These are phyloP conservation scores for Trichaptum fuscoviolaceum DNA, from an alignment of 768 basidiomycete species.

Conservation along the genomic window DNA sequence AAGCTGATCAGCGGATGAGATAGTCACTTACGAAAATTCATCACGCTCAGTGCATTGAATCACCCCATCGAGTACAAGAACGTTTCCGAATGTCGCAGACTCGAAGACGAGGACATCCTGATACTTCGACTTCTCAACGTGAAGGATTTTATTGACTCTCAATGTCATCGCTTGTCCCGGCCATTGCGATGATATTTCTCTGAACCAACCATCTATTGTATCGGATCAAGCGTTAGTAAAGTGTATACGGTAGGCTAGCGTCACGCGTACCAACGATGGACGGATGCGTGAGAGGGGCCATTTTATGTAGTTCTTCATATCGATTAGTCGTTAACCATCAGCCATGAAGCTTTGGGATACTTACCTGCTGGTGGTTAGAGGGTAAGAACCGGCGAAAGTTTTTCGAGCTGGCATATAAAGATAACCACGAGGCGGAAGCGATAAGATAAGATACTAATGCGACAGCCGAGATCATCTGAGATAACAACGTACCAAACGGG, in stretches of 20 bases:
- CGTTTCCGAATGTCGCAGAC: constrained; percentile 95
- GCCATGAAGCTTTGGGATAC: neutral
- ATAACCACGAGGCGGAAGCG: neutral
- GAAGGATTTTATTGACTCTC: constrained; percentile 92
- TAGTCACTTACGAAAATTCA: constrained; percentile 81
- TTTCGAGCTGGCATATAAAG: neutral
- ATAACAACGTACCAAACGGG: too few relatives aligned
- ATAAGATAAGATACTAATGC: neutral
- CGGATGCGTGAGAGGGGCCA: constrained; percentile 54
- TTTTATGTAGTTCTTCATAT: constrained; percentile 15
- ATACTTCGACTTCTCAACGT: constrained; percentile 87
- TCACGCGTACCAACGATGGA: constrained; percentile 43
- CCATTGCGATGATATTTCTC: constrained; percentile 94
- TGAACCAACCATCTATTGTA: constrained; percentile 84
- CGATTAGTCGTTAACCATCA: neutral
- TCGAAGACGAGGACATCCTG: constrained; percentile 98
- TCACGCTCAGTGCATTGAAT: constrained; percentile 98
- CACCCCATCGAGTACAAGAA: constrained; percentile 90
- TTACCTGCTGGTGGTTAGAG: neutral
- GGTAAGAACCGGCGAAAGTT: neutral
- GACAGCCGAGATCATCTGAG: neutral
- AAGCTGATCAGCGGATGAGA: constrained; percentile 7
- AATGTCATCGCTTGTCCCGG: constrained; percentile 97
- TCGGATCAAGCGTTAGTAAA: constrained; percentile 3
- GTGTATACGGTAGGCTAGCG: neutral